These are phyloP conservation scores for Mycosphaerelloides madeirae DNA, from an alignment of 2,329 filamentous ascomycete genomes.

Conservation along the genomic window DNA sequence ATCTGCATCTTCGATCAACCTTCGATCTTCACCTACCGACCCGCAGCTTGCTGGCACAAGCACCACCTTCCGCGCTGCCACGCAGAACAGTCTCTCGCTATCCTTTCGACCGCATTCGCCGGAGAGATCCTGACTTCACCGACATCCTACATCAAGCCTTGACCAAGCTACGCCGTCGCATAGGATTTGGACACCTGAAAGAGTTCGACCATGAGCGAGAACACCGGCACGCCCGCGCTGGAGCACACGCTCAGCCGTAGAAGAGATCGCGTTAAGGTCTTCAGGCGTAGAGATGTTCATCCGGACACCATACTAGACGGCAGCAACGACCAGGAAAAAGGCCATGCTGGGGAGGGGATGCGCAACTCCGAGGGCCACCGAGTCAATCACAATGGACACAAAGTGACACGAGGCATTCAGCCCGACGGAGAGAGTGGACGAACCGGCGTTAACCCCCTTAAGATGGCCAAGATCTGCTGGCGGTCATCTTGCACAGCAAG, in stretches of 20 bases:
- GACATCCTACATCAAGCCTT: conserved; percentile 3
- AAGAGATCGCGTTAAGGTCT: conserved; percentile 10
- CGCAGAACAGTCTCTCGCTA: no score
- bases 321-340: conserved; percentile 13
- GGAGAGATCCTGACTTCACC: background rate
- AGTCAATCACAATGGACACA: conserved; percentile 44
- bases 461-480: conserved; percentile 43
- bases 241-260: background rate
- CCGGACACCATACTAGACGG: conserved; percentile 13
- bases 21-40: no score
- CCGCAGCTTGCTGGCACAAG: no score
- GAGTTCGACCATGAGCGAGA: background rate
- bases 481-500: conserved; percentile 43
- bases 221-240: background rate
- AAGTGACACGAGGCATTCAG: conserved; percentile 40
- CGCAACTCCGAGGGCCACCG: conserved; percentile 25
- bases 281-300: conserved; percentile 18
- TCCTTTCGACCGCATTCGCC: no score
- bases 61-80: no score
- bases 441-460: conserved; percentile 40
- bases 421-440: conserved; percentile 46
- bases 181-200: conserved; percentile 1
- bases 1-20: no score
- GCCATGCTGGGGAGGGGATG: conserved; percentile 12
- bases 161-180: conserved; percentile 6